Base-by-base conservation (phyloP, 805 yeast genomes). In the Kuraishia cidri region DNA sequence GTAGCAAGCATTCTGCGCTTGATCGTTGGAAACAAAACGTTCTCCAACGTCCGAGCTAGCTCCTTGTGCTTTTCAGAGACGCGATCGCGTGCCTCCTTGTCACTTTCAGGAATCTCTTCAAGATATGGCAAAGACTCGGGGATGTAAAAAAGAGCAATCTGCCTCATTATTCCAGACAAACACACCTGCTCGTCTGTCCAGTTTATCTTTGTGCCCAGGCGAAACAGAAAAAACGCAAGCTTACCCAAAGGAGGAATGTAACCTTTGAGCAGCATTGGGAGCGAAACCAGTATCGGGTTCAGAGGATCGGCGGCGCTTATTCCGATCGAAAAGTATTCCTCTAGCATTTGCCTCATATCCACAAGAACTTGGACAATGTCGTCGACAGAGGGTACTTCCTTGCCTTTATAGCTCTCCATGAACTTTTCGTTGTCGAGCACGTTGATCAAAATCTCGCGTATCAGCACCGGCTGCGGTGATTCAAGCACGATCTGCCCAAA, bases 111-210 rank as follows among this genome's bases (percentile, higher is more conserved):
- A 9, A 22, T 11, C 9, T 35, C 46, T 5, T 37, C 36, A 8
- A 34, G 7, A n/a, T 36, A 45, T 0, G 62, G 59, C 5, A 69
- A 45, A 2, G 66, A 48, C 21, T 70, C 79, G 0, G 96, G 96
- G 1, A 78, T 62, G 46, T 90, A 75, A 6, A 87, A 63, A 19
- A 78, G 52, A 0, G 97, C 82, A 22, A 92, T 54, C 42, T 85
- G 87, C 35, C 60, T 58, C 35, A 82, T 41, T 0, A 90, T 64
- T 0, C 77, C 85, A 7, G 65, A 60, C 3, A 92, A 53, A 50
- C 97, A 90, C 15, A 53, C 56, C 42, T 65, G 58, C 45, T 92
- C 98, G 31, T 72, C 70, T 0, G 58, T 60, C 75, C 83, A 88
- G 41, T 80, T 60, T 1, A 85, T 66, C 22, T 60, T 58, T 2